Conservation (phyloP, 2,329 filamentous ascomycete species). For the Fusarium ambrosium region DNA sequence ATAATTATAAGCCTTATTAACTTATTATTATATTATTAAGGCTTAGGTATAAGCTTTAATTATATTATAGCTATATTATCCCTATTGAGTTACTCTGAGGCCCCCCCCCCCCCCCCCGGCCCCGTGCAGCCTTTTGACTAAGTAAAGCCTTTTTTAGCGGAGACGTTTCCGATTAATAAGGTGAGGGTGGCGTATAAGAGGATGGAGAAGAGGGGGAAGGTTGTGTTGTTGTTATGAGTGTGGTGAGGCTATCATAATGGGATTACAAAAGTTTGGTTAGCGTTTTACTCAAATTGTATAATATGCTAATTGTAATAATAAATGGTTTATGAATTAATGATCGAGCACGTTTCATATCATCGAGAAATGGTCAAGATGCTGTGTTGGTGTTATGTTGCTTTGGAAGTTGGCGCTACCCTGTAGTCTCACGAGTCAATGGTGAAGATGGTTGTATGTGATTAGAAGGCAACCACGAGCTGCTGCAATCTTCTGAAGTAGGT, state of each 20-base stretch:
- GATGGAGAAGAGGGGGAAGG: slow-evolving; percentile 18
- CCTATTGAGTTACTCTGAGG: too few species aligned
- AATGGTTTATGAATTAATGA: background rate
- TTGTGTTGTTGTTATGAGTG: slow-evolving; percentile 9
- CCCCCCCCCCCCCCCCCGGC: too few species aligned
- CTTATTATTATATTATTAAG: too few species aligned
- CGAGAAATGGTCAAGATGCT: background rate
- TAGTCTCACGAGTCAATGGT: background rate
- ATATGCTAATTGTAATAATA: background rate
- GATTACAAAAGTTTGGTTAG: background rate
- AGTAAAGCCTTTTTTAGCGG: slow-evolving; percentile 25
- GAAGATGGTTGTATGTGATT: background rate
- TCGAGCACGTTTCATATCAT: background rate
- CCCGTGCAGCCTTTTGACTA: too few species aligned
- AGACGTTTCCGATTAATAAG: slow-evolving; percentile 15
- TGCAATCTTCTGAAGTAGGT: background rate
- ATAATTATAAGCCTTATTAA: too few species aligned
- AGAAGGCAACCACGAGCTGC: background rate
- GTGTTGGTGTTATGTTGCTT: background rate
- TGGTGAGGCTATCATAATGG: background rate
- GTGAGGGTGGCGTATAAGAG: slow-evolving; percentile 8
- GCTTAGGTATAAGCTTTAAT: too few species aligned
- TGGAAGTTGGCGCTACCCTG: background rate
- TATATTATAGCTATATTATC: too few species aligned
- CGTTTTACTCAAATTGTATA: background rate